Evolutionary conservation across 2,329 filamentous ascomycete species (phyloP).

Genomic region (Pyricularia grisea): DNA sequence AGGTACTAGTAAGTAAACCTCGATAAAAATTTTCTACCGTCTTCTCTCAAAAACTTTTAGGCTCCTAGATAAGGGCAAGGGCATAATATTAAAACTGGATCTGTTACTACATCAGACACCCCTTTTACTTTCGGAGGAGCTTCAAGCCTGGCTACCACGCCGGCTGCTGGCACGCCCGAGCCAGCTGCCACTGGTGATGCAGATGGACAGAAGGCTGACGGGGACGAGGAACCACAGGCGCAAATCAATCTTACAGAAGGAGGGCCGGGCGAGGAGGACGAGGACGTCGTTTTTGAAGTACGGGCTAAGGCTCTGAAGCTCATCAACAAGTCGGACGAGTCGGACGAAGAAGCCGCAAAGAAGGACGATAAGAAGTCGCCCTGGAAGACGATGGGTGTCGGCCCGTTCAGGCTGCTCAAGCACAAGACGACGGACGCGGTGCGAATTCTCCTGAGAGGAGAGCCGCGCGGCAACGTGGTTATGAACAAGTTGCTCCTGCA

Average conservation of each 20-base stretch:
- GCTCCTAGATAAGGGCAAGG: background rate
- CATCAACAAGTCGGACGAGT: constrained; percentile 30
- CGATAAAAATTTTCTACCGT: background rate
- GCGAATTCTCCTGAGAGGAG: constrained; percentile 63
- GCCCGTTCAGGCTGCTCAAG: constrained; percentile 62
- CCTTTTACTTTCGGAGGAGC: constrained; percentile 47
- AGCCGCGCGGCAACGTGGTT: constrained; percentile 63
- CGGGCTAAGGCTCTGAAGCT: constrained; percentile 62
- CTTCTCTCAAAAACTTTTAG: background rate
- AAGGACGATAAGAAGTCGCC: constrained; percentile 38
- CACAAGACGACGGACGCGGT: constrained; percentile 59
- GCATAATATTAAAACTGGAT: constrained; percentile 5
- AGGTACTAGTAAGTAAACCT: constrained; percentile 30
- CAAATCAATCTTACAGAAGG: constrained; percentile 62
- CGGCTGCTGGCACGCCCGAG: constrained; percentile 49
- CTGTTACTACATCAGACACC: constrained; percentile 32
- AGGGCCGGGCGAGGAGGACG: constrained; percentile 62
- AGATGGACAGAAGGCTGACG: constrained; percentile 33
- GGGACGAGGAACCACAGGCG: constrained; percentile 49
- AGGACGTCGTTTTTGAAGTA: constrained; percentile 60
- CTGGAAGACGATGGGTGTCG: constrained; percentile 64
- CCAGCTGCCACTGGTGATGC: constrained; percentile 29
- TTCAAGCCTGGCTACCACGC: constrained; percentile 52
- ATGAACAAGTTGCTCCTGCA: constrained; percentile 61
- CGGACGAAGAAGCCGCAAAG: constrained; percentile 31